Evolutionary conservation across 2,329 filamentous ascomycete genomes (phyloP), one percentile per base, ranked within the genome.

Genomic region (Knoxdaviesia capensis): DNA sequence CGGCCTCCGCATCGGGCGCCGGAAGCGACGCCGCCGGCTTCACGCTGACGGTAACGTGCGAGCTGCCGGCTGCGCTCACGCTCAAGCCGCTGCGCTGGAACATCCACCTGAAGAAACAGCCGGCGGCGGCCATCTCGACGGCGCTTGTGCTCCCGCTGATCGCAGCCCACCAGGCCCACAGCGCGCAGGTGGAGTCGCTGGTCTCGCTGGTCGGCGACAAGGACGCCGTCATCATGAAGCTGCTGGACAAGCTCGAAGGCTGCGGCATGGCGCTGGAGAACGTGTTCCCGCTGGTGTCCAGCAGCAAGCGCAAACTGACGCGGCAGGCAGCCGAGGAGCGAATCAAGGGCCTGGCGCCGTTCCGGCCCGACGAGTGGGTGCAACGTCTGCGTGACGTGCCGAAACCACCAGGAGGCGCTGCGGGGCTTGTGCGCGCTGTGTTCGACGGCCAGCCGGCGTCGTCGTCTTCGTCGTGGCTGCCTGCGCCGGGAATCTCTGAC

Each of bases 61-160:
- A 66, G 6, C 62, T 88, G 8, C 76, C 78, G n/a, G 74, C 74
- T 1, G 61, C 86, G 31, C 39, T 48, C 7, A 47, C 41, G 3
- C 29, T 38, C 29, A 61, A 65, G 39, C 66, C 72, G 5, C 60
- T 88, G 34, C 60, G 61, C 45, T 88, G 83, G 82, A 67, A 66
- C 0, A 63, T 86, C 43, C 57, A 66, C 39, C 58, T 88, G 11
- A 54, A 52, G 31, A 69, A 64, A 46, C 57, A 56, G 20, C 55
- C 62, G 1, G 50, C 61, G 6, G 58, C 60, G 11, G 54, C 57
- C 8, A 52, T 71, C 5, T 58, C 66, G 6, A 62, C 62, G 1
- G 59, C 65, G 44, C 59, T 75, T 34, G 63, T 73, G 8, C 51
- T 72, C 32, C 70, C 71, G 9, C 53, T 75, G 3, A 52, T 72